Percentiles rank a stretch among this genome's conserved stretches.
These are phyloP conservation scores for Cetradonia linearis DNA, from an alignment of 495 filamentous ascomycete species.

Conservation along the genomic window DNA sequence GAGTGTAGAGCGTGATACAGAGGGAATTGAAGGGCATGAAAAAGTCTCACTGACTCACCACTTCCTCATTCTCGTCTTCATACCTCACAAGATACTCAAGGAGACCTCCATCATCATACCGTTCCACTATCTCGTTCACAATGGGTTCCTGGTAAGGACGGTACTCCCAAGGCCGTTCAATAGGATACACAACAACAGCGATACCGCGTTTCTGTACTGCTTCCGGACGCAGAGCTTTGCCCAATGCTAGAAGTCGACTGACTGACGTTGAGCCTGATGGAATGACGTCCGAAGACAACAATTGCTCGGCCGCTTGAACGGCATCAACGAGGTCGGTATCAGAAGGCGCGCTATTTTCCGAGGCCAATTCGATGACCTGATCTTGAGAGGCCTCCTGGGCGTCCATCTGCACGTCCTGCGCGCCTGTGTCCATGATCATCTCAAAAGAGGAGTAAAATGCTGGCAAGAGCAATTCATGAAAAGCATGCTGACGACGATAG, in stretches of 20 bases:
- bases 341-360: not conserved
- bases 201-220: constrained; percentile 18
- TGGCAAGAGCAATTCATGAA: not conserved
- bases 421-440: not conserved
- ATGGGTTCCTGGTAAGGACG: constrained; percentile 38
- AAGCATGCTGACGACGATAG: not conserved
- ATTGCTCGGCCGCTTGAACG: not conserved
- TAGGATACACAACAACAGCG: constrained; percentile 34
- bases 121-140: constrained; percentile 33
- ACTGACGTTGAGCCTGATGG: not conserved
- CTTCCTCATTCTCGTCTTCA: constrained; percentile 36
- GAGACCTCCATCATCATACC: constrained; percentile 23
- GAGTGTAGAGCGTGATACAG: not conserved
- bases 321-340: not conserved
- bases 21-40: not conserved
- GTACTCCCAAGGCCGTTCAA: constrained; percentile 38
- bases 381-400: not conserved
- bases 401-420: constrained; percentile 1
- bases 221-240: constrained; percentile 2
- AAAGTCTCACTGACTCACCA: constrained; percentile 25
- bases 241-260: not conserved
- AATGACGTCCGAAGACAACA: not conserved
- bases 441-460: not conserved
- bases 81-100: constrained; percentile 37
- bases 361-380: not conserved